Conservation (phyloP, 129 eudicot genomes). For the Lactuca saligna region DNA sequence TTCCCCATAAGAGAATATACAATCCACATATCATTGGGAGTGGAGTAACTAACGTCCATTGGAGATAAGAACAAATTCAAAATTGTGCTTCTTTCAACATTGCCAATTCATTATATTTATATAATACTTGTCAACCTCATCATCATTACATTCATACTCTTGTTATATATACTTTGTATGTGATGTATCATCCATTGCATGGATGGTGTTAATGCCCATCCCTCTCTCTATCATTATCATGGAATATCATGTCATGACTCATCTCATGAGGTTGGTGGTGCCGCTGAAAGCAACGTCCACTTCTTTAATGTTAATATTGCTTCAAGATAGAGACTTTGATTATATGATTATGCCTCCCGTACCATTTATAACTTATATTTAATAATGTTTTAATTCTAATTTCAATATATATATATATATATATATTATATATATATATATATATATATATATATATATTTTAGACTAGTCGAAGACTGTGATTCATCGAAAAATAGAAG, state of each 20-base stretch:
- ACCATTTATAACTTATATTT: not conserved
- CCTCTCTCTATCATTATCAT: slow-evolving; percentile 31
- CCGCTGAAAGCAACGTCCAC: slow-evolving; percentile 36
- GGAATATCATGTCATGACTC: slow-evolving; percentile 38
- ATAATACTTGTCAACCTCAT: slow-evolving; percentile 30
- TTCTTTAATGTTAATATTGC: slow-evolving; percentile 20
- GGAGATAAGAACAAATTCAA: slow-evolving; percentile 29
- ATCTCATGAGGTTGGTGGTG: slow-evolving; percentile 30
- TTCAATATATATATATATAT: too few species aligned
- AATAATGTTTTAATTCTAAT: not conserved
- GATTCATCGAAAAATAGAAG: too few species aligned
- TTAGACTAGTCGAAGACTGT: too few species aligned
- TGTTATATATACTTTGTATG: slow-evolving; percentile 29
- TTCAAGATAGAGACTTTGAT: slow-evolving; percentile 25
- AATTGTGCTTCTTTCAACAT: slow-evolving; percentile 8
- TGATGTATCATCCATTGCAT: slow-evolving; percentile 24
- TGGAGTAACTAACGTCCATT: slow-evolving; percentile 25
- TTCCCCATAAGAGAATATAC: too few species aligned
- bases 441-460: too few species aligned
- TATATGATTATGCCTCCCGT: slow-evolving; percentile 14
- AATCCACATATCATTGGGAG: not conserved
- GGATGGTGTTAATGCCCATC: slow-evolving; percentile 26
- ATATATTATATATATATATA: too few species aligned
- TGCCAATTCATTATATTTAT: slow-evolving; percentile 16
- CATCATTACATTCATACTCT: slow-evolving; percentile 21